Base-by-base conservation (phyloP, 352 stramenopile genomes). In the Thalassiosira tumida region DNA sequence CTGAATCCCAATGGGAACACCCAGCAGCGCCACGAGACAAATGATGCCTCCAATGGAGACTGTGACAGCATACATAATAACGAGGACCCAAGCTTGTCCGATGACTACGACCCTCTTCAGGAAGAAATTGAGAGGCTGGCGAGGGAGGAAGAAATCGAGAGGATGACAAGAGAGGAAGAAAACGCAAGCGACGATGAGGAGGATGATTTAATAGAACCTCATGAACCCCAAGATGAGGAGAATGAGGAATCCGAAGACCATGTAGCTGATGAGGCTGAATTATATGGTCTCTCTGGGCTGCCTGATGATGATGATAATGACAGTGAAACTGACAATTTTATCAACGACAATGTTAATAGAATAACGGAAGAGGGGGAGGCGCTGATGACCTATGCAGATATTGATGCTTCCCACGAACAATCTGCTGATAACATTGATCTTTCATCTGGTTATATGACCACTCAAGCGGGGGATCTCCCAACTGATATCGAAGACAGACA, bases 401-500 rank as follows among this genome's bases (percentile, higher is more conserved):
- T 64, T 79, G 72, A 79, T 40, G 62, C 62, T 5, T 72, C 62
- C 21, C 29, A 72, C 3, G 62, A 72, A 26, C 62, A 72, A 72
- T 72, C 62, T 72, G 24, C 3, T 26, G 62, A 72, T 72, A 72
- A 72, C 21, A 72, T 72, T 38, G 62, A 72, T 38, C 62, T n/a
- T n/a, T n/a, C n/a, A n/a, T n/a, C n/a, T n/a, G n/a, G n/a, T n/a
- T n/a, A n/a, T n/a, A 10, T 54, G 47, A 54, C 7, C 7, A 89
- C 83, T 3, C 13, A 89, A 38, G 38, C 83, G 29, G 74, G 74
- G 10, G 73, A 84, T 59, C 15, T 59, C 14, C 72, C 73, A 43
- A 59, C 15, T 3, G 41, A 50, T 14, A 26, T 89, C 40, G n/a
- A 77, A 26, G 54, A 89, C 33, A n/a, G 65, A 43, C 72, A 24